phyloP scores from a whole-genome alignment of 2,329 filamentous ascomycete genomes.

The Pseudocercospora macadamiae region DNA sequence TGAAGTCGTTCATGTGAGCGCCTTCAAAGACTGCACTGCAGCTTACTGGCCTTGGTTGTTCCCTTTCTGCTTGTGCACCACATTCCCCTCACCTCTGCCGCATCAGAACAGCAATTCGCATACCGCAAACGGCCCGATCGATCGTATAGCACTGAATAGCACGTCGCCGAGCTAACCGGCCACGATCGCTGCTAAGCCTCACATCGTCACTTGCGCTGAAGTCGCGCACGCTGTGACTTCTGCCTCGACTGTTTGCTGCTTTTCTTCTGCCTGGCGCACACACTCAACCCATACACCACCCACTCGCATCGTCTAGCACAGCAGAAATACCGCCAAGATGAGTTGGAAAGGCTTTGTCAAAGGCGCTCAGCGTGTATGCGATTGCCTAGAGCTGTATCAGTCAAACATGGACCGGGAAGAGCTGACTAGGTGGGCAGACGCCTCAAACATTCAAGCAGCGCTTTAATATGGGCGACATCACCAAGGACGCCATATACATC shows the following conservation, averaged over 20 bases:
- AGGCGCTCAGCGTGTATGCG: constrained; percentile 76
- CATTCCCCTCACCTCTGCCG: not conserved
- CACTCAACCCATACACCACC: not conserved
- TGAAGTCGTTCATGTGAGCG: not conserved
- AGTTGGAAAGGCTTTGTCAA: constrained; percentile 97
- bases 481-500: constrained; percentile 91
- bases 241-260: not conserved
- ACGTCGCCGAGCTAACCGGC: constrained; percentile 5
- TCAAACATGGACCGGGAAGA: not conserved
- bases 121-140: constrained; percentile 5
- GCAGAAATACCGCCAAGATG: constrained; percentile 59
- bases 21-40: not conserved
- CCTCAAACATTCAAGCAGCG: constrained; percentile 88
- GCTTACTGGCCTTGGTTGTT: not conserved
- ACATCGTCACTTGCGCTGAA: constrained; percentile 3
- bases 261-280: constrained; percentile 11
- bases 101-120: not conserved
- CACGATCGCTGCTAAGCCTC: constrained; percentile 8
- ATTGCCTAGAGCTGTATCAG: constrained; percentile 5
- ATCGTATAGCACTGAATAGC: constrained; percentile 1
- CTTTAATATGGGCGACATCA: constrained; percentile 95
- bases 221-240: not conserved
- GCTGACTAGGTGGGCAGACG: constrained; percentile 56
- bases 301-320: not conserved
- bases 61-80: no score